Base-by-base conservation (phyloP, 768 basidiomycete species). In the Macrolepiota fuliginosa region DNA sequence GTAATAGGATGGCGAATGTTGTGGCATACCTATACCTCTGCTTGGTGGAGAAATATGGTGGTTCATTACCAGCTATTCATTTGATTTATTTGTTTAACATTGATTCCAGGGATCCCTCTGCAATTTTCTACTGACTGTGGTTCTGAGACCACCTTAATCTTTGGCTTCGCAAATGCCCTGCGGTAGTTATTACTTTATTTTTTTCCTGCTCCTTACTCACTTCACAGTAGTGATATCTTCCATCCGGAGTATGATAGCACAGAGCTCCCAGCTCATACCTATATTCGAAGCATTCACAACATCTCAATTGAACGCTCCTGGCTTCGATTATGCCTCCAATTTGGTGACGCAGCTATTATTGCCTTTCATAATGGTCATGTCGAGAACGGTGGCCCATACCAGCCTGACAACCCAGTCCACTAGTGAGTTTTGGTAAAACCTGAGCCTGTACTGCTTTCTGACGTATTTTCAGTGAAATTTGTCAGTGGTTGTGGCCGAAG, bases 281-380 rank as follows among this genome's bases (percentile, higher is more conserved):
- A 71, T 61, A 35, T 77, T 5, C 54, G 64, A 5, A 75, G 71
- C 56, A 57, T 76, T 0, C 69, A 74, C 50, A 77, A 78, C 54
- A 76, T 78, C 27, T 60, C 66, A 5, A 68, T 73, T 51, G 78
- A 79, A 54, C 64, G 69, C 0, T 69, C 71, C 0, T 79, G 78
- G 76, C 70, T 73, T 22, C 64, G 66, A 1, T 63, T 79, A 0
- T 58, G 69, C 0, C 61, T 75, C 0, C 66, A 77, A 5, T 71
- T 59, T 29, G 76, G 75, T 2, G 67, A 77, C 40, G 77, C 73
- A 65, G 68, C 70, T 25, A 61, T 71, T 10, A 2, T 62, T 0
- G 61, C 45, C 6, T 77, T 66, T 46, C 10, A 69, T 4, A 58
- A 66, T 13, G 73, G 73, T 1, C 2, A 5, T 36, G 36, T 12